Base-by-base conservation (phyloP, 1,284 basidiomycete genomes). In the Marasmius oreades region DNA sequence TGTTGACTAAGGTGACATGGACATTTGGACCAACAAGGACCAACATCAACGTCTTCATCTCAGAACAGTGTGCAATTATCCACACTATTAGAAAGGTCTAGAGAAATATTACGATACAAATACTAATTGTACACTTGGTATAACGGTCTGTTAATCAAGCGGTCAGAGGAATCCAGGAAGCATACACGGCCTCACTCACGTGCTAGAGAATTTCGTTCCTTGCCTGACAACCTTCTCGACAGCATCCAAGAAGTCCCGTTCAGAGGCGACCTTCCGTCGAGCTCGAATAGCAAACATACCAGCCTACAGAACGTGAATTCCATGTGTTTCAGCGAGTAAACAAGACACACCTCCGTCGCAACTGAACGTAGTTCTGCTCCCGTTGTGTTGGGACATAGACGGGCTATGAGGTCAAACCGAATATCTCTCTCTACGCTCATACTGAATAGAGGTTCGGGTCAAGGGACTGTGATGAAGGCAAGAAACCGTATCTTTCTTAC, bases 251-350 rank as follows among this genome's bases (percentile, higher is more conserved):
- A 98, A 99, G 75, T 99, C 97, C 57, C 94, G 87, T 70, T 99
- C 97, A 4, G 93, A 95, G 0, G 96, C 95, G 6, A 99, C 94
- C 75, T 99, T 98, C 72, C 97, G 83, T 64, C 97, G 81, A 55
- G 95, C 93, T 59, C 97, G 89, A 66, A 99, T 99, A 1, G 97
- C 96, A 75, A 98, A 99, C 97, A 99, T 99, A 43, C 97, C 97
- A 34, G 97, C 97, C 86, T 91, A 46, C 39, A 53, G 23, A n/a
- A 24, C 58, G n/a, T 46, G 48, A 26, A 44, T 53, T 37, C 52
- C 26, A 20, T 8, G 4, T 48, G 50, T 20, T 31, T 55, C 42
- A 12, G n/a, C 46, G 58, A n/a, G 12, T 52, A n/a, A 48, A 11
- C 51, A 2, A 18, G 3, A 69, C 76, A 44, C 66, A 89, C 90